A percentile compares a stretch with the other conserved stretches of the same genome.
These are phyloP conservation scores for Phylloporus scabripes DNA, from an alignment of 768 basidiomycete species.

Conservation along the genomic window DNA sequence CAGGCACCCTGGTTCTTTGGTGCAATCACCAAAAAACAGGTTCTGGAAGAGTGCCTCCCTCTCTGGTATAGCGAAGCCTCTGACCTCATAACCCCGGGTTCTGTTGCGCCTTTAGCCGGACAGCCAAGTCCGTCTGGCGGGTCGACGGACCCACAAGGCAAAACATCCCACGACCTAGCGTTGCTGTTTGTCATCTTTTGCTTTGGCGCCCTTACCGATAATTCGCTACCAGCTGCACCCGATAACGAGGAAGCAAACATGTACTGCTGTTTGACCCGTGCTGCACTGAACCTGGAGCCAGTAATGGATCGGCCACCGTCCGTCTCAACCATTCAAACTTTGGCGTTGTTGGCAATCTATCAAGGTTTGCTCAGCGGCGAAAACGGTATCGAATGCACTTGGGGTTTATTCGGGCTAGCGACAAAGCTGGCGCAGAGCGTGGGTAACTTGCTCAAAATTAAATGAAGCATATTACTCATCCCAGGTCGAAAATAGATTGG, in stretches of 20 bases:
- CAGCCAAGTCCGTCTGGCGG: slow-evolving; percentile 3
- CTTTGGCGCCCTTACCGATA: slow-evolving; percentile 57
- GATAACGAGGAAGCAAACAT: slow-evolving; percentile 48
- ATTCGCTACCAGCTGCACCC: slow-evolving; percentile 45
- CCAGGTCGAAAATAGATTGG: slow-evolving; percentile 44
- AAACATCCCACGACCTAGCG: slow-evolving; percentile 55
- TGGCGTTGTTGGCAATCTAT: slow-evolving; percentile 66
- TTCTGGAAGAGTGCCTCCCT: slow-evolving; percentile 62
- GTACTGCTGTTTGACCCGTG: slow-evolving; percentile 58
- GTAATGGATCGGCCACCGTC: slow-evolving; percentile 66
- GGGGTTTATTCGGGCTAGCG: slow-evolving; percentile 60
- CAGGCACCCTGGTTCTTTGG: slow-evolving; percentile 80
- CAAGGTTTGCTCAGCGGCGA: slow-evolving; percentile 63
- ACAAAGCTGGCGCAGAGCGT: slow-evolving; percentile 67
- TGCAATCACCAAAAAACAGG: slow-evolving; percentile 56
- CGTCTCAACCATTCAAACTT: slow-evolving; percentile 62
- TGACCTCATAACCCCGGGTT: slow-evolving; percentile 22
- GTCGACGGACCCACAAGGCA: slow-evolving; percentile 12
- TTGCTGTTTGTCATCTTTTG: slow-evolving; percentile 58
- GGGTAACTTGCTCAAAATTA: slow-evolving; percentile 25
- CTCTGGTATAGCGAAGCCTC: slow-evolving; percentile 55
- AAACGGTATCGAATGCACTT: slow-evolving; percentile 64
- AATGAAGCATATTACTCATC: slow-evolving; percentile 1
- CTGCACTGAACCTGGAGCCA: slow-evolving; percentile 60
- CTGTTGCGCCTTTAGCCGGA: slow-evolving; percentile 19